Base-by-base conservation (phyloP, 2,329 filamentous ascomycete genomes). In the Fusarium haematococcum region DNA sequence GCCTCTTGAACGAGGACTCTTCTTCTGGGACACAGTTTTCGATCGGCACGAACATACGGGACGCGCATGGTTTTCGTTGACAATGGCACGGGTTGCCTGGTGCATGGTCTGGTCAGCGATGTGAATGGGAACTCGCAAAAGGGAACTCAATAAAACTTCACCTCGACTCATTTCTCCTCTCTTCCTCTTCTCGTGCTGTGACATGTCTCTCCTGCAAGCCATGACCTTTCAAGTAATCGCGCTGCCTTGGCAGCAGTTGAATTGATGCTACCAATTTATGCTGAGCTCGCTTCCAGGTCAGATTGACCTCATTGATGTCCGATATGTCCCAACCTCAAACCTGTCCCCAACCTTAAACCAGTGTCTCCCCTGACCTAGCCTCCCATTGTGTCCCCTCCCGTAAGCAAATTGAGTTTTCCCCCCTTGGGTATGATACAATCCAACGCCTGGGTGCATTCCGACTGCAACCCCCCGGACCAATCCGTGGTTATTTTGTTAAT, bases 221-320 rank as follows among this genome's bases (percentile, higher is more conserved):
- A 43, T 33, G 25, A 8, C 32, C 45, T 30, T 30, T 25, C n/a
- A 16, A 8, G 16, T 45, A 20, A 56, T 9, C 25, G 50, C 25
- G n/a, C 32, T 20, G 30, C 39, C 35, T 8, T 72, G 23, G 13
- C 18, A 52, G 67, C 14, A 27, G 65, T 64, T 48, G 35, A 66
- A 70, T 75, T 70, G 64, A 71, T 73, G 60, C 59, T 75, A 50
- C 67, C 76, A 78, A 77, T 78, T 43, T 78, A 76, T 74, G 68
- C 62, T 71, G 67, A 73, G 60, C 60, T 69, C 68, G 70, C 76
- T 67, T 56, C 41, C 41, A 41, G 9, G 32, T 41, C 48, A 32
- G 65, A 60, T 35, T 64, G 41, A 63, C 35, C 68, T 56, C 73
- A 37, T 65, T 68, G 64, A 61, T 61, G 57, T 69, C 50, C 41